Evolutionary conservation across 2,329 filamentous ascomycete genomes (phyloP).

Genomic region (Xylaria hypoxylon): DNA sequence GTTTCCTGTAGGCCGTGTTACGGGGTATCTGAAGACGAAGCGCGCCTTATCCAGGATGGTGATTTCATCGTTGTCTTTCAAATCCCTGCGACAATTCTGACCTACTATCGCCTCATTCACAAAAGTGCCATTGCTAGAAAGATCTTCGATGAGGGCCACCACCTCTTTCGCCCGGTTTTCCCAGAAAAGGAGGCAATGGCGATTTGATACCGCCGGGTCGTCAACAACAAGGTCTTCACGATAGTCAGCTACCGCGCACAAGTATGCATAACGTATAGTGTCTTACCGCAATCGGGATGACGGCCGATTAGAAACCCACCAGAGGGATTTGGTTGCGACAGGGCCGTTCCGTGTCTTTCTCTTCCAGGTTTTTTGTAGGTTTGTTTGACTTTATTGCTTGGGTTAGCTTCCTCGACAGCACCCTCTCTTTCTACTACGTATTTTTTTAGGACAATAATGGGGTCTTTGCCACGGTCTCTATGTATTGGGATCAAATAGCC

Average conservation of each 20-base stretch:
- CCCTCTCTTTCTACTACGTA: constrained; percentile 60
- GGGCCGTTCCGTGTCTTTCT: too few relatives aligned
- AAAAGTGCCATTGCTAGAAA: constrained; percentile 96
- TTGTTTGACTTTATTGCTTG: too few relatives aligned
- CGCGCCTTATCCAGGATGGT: constrained; percentile 85
- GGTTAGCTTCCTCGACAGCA: constrained; percentile 63
- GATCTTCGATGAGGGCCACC: constrained; percentile 85
- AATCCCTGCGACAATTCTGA: constrained; percentile 88
- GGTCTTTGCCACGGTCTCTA: too few relatives aligned
- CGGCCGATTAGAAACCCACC: constrained; percentile 92
- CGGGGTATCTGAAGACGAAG: constrained; percentile 91
- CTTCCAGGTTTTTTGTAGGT: too few relatives aligned
- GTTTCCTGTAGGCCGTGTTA: constrained; percentile 76
- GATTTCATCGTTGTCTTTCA: constrained; percentile 91
- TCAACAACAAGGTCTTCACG: constrained; percentile 75
- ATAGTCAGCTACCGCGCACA: too few relatives aligned
- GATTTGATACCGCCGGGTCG: constrained; percentile 86
- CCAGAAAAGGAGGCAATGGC: constrained; percentile 77
- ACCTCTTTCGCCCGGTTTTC: constrained; percentile 69
- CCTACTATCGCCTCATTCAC: constrained; percentile 93
- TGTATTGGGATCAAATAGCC: constrained; percentile 82
- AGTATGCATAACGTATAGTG: not conserved
- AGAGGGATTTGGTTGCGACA: constrained; percentile 72
- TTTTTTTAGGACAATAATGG: too few relatives aligned
- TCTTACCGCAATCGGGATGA: constrained; percentile 90